Evolutionary conservation across 2,329 filamentous ascomycete species (phyloP), one percentile per base, ranked within the genome.

Genomic region (Phaeosphaeriaceae sp.): DNA sequence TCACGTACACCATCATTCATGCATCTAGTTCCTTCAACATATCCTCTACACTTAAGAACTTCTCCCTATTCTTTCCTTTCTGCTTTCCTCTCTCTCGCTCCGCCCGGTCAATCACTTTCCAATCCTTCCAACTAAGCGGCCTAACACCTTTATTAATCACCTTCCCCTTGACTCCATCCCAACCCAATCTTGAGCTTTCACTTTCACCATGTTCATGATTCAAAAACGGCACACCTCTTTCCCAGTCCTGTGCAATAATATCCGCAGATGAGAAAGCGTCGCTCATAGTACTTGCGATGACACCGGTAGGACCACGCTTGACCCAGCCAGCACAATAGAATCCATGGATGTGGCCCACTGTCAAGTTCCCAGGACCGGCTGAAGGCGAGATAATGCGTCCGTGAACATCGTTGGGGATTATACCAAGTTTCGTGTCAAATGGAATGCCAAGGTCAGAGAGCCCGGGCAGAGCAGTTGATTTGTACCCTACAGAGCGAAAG

Each of bases 291-390:
- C 88, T 92, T 1, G 93, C 93, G 70, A 99, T 99, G 3, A 97
- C 92, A 2, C 94, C 94, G 0, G 92, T 97, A 0, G 94, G 93
- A 0, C 94, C 94, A 29, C 88, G 84, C 77, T 97, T 97, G 8
- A 97, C 92, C 94, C 94, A 99, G 0, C 94, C 94, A 13, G 93
- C 89, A 58, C 92, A 96, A 75, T 99, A 99, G 21, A 96, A 74
- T 0, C 93, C 91, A 0, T 87, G 84, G 0, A 89, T 65, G 70
- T 83, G 67, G 58, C 77, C 64, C 53, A 80, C 74, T 58, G 77
- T 61, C 43, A 79, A 63, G 50, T 72, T 57, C 57, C 73, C 61
- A 60, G 77, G 64, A 2, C 66, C 68, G 13, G 42, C 43, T 7
- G 61, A 58, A 2, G 75, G 75, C 13, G 69, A 72, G 3, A 84